Percentiles rank a stretch among this genome's conserved stretches.
Conservation (phyloP, 2,329 filamentous ascomycete genomes). For the Fusarium abutilonis region DNA sequence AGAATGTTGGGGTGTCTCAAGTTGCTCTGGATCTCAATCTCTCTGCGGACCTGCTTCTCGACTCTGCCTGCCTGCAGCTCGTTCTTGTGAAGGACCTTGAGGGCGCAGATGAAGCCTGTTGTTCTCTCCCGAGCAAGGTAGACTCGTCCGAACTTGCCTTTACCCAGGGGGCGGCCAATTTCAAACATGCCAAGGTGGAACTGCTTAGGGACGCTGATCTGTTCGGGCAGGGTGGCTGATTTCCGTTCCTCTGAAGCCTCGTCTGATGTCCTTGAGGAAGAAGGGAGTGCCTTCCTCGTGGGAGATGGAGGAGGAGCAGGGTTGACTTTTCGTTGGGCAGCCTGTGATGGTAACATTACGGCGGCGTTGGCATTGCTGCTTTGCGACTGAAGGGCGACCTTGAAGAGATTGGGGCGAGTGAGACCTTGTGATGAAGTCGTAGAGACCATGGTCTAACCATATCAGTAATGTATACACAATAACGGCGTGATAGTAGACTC, state of each 20-base stretch:
- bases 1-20: slow-evolving; percentile 86
- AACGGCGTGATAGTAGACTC: slow-evolving; percentile 35
- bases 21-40: slow-evolving; percentile 90
- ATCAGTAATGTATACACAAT: slow-evolving; percentile 46
- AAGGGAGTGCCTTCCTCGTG: slow-evolving; percentile 59
- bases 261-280: slow-evolving; percentile 55
- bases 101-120: slow-evolving; percentile 82
- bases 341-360: slow-evolving; percentile 74
- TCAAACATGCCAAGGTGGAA: slow-evolving; percentile 96
- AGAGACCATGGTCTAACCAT: slow-evolving; percentile 49
- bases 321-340: slow-evolving; percentile 63
- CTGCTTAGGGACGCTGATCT: slow-evolving; percentile 67
- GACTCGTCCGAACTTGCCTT: slow-evolving; percentile 88
- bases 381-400: slow-evolving; percentile 83
- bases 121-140: slow-evolving; percentile 83
- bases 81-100: slow-evolving; percentile 86
- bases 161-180: slow-evolving; percentile 85
- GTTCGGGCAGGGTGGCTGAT: slow-evolving; percentile 64
- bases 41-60: slow-evolving; percentile 85
- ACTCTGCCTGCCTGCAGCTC: slow-evolving; percentile 79
- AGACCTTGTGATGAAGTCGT: slow-evolving; percentile 55
- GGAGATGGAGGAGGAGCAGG: slow-evolving; percentile 59
- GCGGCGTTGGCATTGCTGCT: slow-evolving; percentile 73
- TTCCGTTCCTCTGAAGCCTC: slow-evolving; percentile 64
- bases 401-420: slow-evolving; percentile 83